Base-by-base conservation (phyloP, 495 filamentous ascomycete genomes). In the Parathielavia hyrcaniae region DNA sequence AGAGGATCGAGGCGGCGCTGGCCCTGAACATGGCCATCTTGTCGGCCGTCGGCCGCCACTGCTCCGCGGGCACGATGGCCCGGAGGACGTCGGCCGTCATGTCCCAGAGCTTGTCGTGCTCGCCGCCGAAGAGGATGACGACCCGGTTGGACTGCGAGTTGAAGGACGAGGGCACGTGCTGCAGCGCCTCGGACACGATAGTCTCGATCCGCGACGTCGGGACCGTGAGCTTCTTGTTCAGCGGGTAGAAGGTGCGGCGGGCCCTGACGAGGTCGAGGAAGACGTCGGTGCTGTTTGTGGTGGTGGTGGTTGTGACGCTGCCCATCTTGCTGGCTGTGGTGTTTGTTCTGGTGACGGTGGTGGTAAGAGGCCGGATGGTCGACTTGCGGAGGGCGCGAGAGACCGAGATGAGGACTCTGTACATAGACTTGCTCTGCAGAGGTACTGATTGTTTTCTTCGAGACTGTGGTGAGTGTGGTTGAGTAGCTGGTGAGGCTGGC, bases 31-130 rank as follows among this genome's bases (percentile, higher is more conserved):
- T 72, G 57, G 69, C 67, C 60, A 86, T 69, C 47, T 70, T 73
- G 26, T 58, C 30, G 40, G 73, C 77, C 20, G 83, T 84, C 39
- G 69, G 53, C 49, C 72, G 64, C 67, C 73, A 84, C 16, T 68
- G 53, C 13, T 80, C 83, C 32, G 65, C 81, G n/a, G 81, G 77
- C 9, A 86, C 79, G 17, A 81, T 76, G 23, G 72, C 65, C 71
- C 81, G 83, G 38, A 87, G 74, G 55, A 76, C 69, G 20, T 78
- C 75, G 38, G 58, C 62, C 35, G 78, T 75, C 57, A 84, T 70
- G 57, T 81, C 78, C 84, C 84, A 87, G 58, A 86, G 74, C 72
- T 81, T 82, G 55, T 83, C 77, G 69, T 86, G 83, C 65, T 85
- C 82, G 55, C 71, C 77, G 53, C 80, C 79, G 64, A 85, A 73